A percentile compares a stretch with the other conserved stretches of the same genome.
Conservation (phyloP, 2,329 filamentous ascomycete species). For the Gnomoniopsis smithogilvyi region DNA sequence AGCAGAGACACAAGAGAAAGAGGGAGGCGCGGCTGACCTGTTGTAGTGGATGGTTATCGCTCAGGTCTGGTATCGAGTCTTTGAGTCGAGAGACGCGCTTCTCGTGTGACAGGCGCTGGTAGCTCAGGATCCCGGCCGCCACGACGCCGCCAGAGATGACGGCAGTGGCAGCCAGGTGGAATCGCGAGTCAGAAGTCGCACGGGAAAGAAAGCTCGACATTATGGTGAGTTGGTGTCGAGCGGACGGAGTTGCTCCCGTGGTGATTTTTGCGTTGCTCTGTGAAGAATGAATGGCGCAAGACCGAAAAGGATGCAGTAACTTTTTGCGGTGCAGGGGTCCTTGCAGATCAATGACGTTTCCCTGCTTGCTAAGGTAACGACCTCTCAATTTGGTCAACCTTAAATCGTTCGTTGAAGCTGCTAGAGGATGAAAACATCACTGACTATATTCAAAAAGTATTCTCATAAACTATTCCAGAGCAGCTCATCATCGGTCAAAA, state of each 20-base stretch:
- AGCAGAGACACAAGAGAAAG: background rate
- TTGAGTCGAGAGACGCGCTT: constrained; percentile 56
- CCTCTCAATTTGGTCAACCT: too few species aligned
- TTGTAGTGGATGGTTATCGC: constrained; percentile 31
- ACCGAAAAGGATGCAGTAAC: too few species aligned
- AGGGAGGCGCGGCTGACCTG: constrained; percentile 28
- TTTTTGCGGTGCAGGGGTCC: too few species aligned
- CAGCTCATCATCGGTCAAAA: too few species aligned
- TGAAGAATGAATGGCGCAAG: background rate
- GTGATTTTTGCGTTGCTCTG: background rate
- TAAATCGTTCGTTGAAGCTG: too few species aligned
- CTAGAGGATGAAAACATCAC: too few species aligned
- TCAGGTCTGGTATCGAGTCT: constrained; percentile 50
- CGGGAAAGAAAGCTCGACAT: constrained; percentile 45
- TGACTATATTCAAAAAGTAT: too few species aligned
- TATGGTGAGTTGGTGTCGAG: background rate
- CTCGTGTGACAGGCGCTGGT: constrained; percentile 56
- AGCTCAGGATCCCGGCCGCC: constrained; percentile 58
- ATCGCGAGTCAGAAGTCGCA: constrained; percentile 40
- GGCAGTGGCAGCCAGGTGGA: constrained; percentile 70
- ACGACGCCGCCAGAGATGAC: constrained; percentile 60
- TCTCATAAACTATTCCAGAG: too few species aligned
- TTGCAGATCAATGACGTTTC: too few species aligned
- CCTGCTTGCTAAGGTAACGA: too few species aligned
- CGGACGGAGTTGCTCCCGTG: background rate